A percentile compares a stretch with the other conserved stretches of the same genome.
Conservation (phyloP, 768 basidiomycete genomes). For the Kwoniella pini region DNA sequence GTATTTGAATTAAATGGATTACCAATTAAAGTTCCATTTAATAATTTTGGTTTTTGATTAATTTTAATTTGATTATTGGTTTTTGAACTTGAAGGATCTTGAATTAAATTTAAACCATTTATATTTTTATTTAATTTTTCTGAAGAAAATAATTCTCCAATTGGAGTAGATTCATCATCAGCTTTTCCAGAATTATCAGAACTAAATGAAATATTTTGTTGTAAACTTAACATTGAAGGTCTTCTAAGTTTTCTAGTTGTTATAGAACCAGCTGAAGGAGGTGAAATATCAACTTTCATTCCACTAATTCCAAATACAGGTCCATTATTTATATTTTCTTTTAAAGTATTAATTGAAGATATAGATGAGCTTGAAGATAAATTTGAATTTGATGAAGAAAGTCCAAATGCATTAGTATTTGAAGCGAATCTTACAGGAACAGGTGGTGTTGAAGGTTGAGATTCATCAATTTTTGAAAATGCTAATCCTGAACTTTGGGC, state of each 20-base stretch:
- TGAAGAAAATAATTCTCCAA: background rate
- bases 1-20: conserved; percentile 9
- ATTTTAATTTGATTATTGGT: background rate
- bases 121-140: too few species aligned
- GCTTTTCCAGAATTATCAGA: conserved; percentile 17
- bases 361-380: conserved; percentile 23
- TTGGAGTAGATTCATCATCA: conserved; percentile 16
- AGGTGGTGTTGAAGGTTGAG: background rate
- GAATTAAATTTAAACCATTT: background rate
- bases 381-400: conserved; percentile 24
- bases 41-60: background rate
- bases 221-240: conserved; percentile 43
- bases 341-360: background rate
- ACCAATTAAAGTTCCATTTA: background rate
- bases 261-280: conserved; percentile 25
- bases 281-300: conserved; percentile 21
- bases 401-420: conserved; percentile 43
- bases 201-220: conserved; percentile 19
- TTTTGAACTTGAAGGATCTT: conserved; percentile 20
- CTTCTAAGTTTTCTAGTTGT: conserved; percentile 30
- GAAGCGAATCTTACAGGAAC: conserved; percentile 29
- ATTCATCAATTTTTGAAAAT: conserved; percentile 1
- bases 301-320: background rate
- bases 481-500: background rate
- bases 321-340: background rate